Evolutionary conservation across 192 early-diverging fungal species (phyloP).

Genomic region (Coemansia sp.): DNA sequence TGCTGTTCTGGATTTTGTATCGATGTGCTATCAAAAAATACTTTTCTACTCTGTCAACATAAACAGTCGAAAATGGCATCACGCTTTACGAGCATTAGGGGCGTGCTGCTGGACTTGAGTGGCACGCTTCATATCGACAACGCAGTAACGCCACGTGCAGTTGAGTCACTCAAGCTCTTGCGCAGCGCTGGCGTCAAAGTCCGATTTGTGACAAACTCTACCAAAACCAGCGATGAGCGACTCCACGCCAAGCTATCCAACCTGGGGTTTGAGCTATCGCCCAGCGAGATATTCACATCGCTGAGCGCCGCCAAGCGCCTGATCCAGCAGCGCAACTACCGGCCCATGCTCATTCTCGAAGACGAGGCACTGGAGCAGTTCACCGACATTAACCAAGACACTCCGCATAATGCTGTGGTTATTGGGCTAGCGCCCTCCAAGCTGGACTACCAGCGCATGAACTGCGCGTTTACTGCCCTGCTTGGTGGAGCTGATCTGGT

Average conservation of each 20-base stretch:
- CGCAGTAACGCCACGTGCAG: slow-evolving; percentile 61
- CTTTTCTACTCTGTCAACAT: neutral
- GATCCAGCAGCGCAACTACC: slow-evolving; percentile 53
- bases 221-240: slow-evolving; percentile 62
- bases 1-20: neutral
- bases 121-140: slow-evolving; percentile 79
- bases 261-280: slow-evolving; percentile 68
- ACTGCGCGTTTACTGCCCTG: slow-evolving; percentile 74
- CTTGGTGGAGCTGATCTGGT: slow-evolving; percentile 62
- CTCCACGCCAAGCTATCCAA: slow-evolving; percentile 59
- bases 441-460: slow-evolving; percentile 58
- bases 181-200: slow-evolving; percentile 56
- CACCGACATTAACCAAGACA: slow-evolving; percentile 48
- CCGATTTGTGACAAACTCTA: slow-evolving; percentile 88
- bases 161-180: slow-evolving; percentile 63
- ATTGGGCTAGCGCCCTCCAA: slow-evolving; percentile 73
- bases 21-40: neutral
- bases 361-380: slow-evolving; percentile 73
- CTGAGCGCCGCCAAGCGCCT: slow-evolving; percentile 71
- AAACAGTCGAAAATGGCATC: neutral
- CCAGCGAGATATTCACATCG: slow-evolving; percentile 73
- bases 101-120: slow-evolving; percentile 73
- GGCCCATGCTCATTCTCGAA: slow-evolving; percentile 77
- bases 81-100: slow-evolving; percentile 29
- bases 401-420: slow-evolving; percentile 75